These are phyloP conservation scores for Syzygium jambos DNA, from an alignment of 345 rosid species.

Conservation along the genomic window DNA sequence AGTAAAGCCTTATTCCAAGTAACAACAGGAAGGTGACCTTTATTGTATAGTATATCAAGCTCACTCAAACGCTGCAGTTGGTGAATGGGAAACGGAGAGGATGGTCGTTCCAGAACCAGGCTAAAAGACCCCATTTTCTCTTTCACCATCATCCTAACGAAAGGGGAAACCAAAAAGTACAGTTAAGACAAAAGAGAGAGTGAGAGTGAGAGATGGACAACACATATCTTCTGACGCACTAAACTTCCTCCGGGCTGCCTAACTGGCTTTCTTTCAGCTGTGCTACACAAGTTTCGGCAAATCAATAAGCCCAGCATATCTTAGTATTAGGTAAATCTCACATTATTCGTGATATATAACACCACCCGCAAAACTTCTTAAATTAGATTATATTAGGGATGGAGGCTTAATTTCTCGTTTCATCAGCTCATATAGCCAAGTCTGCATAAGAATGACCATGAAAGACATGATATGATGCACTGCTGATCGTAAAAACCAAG, in stretches of 20 bases:
- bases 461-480: neutral
- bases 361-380: neutral
- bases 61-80: slow-evolving; percentile 38
- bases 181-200: neutral
- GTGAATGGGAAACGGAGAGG: slow-evolving; percentile 72
- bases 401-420: neutral
- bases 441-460: neutral
- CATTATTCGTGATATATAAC: neutral
- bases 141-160: slow-evolving; percentile 58
- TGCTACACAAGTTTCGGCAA: neutral
- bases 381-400: neutral
- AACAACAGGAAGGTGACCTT: slow-evolving; percentile 62
- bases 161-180: slow-evolving; percentile 26
- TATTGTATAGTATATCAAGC: slow-evolving; percentile 56
- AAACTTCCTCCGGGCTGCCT: neutral
- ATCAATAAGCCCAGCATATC: neutral
- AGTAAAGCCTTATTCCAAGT: slow-evolving; percentile 58
- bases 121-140: slow-evolving; percentile 52
- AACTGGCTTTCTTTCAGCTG: neutral
- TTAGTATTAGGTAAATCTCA: neutral
- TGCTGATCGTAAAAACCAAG: neutral
- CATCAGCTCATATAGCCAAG: neutral
- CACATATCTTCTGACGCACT: neutral
- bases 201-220: neutral
- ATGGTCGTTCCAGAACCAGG: slow-evolving; percentile 81